Evolutionary conservation across 352 stramenopile genomes (phyloP), one percentile per base, ranked within the genome.

Genomic region (Thraustotheca clavata): DNA sequence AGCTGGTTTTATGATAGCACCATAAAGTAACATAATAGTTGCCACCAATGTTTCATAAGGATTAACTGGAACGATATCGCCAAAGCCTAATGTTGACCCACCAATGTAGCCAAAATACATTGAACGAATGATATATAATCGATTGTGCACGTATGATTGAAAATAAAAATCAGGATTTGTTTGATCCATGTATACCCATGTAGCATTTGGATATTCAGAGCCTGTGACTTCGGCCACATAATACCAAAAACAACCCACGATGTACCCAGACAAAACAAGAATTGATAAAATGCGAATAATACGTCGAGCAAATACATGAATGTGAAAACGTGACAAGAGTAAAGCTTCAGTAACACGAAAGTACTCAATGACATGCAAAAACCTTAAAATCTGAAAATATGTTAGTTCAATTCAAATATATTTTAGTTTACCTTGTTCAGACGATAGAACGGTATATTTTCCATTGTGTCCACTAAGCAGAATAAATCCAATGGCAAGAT

Each of bases 101-200:
- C 60, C 60, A 49, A 68, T 62, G 49, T 62, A 68, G 5, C 49
- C 54, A 62, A 68, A 68, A 36, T 68, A 68, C 54, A 68, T 62
- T 40, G 60, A 61, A 7, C 60, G 60, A 34, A 68, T 38, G 60
- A 65, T n/a, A 46, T 65, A 65, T 16, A 65, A 39, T 6, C 57
- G 57, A 22, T 65, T 65, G 57, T 65, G 57, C 18, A 33, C 57
- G 38, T 65, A 65, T 31, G 57, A 26, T 8, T 36, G 2, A 36
- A 65, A 65, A 46, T 65, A 65, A 43, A 47, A 65, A 0, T 54
- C 18, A 1, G 36, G 36, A 32, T 52, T 54, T 7, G 7, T 9
- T 34, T 65, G 57, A 22, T 65, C 57, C 12, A 65, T n/a, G n/a
- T 32, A 3, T 18, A 65, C 57, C 57, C 57, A 65, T 27, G 46